Evolutionary conservation across 768 basidiomycete species (phyloP).

Genomic region (Cystobasidium onofrii): DNA sequence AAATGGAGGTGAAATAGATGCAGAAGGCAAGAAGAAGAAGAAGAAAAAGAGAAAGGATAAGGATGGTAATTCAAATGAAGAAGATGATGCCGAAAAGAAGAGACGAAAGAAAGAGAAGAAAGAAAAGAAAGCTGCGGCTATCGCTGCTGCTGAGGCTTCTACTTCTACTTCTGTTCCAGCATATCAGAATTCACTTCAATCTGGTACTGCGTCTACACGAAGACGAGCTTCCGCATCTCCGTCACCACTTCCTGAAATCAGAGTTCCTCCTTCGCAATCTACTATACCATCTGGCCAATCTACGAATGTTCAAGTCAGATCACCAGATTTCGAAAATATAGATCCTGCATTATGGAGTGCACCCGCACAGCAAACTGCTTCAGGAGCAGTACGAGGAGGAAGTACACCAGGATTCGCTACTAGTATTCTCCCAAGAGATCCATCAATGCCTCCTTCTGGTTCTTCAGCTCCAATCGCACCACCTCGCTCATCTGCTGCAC

Average conservation of each 20-base stretch:
- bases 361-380: not conserved
- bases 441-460: not conserved
- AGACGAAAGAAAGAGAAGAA: constrained; percentile 5
- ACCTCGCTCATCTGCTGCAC: not conserved
- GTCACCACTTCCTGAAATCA: not conserved
- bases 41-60: constrained; percentile 26
- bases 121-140: not conserved
- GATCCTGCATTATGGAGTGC: not conserved
- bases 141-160: not conserved
- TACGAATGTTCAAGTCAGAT: not conserved
- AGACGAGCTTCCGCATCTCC: not conserved
- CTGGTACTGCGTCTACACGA: not conserved
- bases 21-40: constrained; percentile 1
- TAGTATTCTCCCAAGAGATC: not conserved
- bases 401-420: not conserved
- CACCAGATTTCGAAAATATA: not conserved
- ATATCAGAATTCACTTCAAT: not conserved
- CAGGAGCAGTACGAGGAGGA: not conserved
- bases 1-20: constrained; percentile 11
- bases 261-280: not conserved
- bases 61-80: constrained; percentile 50
- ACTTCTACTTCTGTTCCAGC: no score
- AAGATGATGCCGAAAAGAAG: constrained; percentile 51
- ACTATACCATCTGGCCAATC: not conserved
- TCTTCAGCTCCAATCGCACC: no score